Conservation (phyloP, 208 protist genomes). For the Leishmania lainsoni region DNA sequence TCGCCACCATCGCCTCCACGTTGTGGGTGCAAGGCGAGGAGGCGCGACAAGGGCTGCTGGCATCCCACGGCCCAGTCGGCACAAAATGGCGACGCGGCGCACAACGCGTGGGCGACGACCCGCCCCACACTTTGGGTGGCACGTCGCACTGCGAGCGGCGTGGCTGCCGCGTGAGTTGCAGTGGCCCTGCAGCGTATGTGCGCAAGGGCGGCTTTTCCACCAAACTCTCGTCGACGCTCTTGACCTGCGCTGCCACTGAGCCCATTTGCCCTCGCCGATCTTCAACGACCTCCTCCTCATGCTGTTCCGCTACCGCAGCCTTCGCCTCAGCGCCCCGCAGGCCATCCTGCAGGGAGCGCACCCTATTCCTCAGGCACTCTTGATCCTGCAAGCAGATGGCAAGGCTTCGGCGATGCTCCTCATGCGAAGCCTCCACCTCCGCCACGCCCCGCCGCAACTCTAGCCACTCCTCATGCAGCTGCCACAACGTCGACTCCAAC, state of each 20-base stretch:
- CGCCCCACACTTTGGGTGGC: constrained; percentile 8
- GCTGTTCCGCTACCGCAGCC: not conserved
- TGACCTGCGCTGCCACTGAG: not conserved
- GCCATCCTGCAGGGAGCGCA: constrained; percentile 13
- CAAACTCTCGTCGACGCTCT: not conserved
- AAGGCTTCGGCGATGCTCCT: constrained; percentile 8
- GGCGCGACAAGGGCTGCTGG: constrained; percentile 16
- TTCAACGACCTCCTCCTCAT: not conserved
- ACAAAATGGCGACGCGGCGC: constrained; percentile 30
- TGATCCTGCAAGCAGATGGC: constrained; percentile 35
- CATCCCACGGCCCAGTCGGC: constrained; percentile 27
- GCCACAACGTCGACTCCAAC: constrained; percentile 32
- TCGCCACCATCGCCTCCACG: constrained; percentile 67
- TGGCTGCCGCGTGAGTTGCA: constrained; percentile 14
- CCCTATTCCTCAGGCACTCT: constrained; percentile 17
- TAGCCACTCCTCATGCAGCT: constrained; percentile 35
- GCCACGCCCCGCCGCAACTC: constrained; percentile 30
- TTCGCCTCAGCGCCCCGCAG: constrained; percentile 4
- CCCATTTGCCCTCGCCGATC: no score
- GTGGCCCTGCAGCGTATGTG: not conserved
- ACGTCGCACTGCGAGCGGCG: constrained; percentile 28
- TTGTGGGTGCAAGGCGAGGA: constrained; percentile 53
- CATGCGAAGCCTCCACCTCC: constrained; percentile 24
- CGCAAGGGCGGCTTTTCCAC: not conserved
- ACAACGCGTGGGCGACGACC: constrained; percentile 16